Evolutionary conservation across 768 basidiomycete species (phyloP), one percentile per base, ranked within the genome.

Genomic region (Auriscalpium orientale): DNA sequence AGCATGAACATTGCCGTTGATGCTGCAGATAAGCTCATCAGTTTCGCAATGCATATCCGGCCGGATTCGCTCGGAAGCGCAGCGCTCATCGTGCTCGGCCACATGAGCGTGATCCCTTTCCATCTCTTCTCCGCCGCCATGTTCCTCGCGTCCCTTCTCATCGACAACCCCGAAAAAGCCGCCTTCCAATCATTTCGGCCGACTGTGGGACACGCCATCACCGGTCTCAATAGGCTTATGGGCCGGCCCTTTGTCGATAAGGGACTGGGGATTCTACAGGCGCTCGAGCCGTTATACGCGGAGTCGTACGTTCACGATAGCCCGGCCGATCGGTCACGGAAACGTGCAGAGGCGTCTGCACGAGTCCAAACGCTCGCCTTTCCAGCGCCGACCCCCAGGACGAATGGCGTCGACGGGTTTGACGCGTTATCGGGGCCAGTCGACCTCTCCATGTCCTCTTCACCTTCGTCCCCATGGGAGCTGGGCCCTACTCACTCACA

Each of bases 101-200:
- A 92, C 69, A 84, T 91, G 79, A 83, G 82, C 62, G 89, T 87
- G 84, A 85, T 84, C 4, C 87, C 89, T 0, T 88, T 87, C 72
- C 89, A 92, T 65, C 82, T 85, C 62, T 91, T 91, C 74, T 85
- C 85, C 49, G 88, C 90, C 18, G 87, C 87, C 49, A 90, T 91
- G 84, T 91, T 91, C 72, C 90, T 91, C 78, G 87, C 87, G n/a
- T 91, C 91, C 72, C 89, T 91, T 64, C 78, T 91, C 49, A 85
- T 91, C 63, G 79, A 84, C 37, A 84, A 88, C 63, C 85, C 88
- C 51, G 87, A 87, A 58, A 88, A 89, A 60, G 85, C 86, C 46
- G 89, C 86, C 22, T 87, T 87, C 45, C 80, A 80, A 33, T 74
- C 89, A 37, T 90, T 90, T 72, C 85, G 89, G 18, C 79, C 79